Base-by-base conservation (phyloP, 345 rosid species). In the Isatis tinctoria region DNA sequence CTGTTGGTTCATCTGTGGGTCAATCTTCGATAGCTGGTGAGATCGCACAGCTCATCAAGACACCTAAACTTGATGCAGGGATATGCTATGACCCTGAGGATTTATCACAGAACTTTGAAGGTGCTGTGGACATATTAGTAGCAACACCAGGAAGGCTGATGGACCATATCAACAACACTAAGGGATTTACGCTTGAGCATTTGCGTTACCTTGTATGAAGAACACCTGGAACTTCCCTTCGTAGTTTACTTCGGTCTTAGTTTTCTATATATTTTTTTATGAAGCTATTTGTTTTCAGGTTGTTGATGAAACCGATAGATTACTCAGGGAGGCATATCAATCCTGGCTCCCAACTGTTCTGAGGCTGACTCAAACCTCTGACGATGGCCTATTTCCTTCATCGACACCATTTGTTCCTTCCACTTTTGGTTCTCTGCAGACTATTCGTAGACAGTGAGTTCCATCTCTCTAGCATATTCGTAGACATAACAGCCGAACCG, bases 111-210 rank as follows among this genome's bases (percentile, higher is more conserved):
- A 83, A 72, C 76, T 75, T 88, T 53, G 87, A 87, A 67, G 86
- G 90, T 85, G 80, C 90, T 8, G 97, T 92, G 44, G 99, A 95
- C 78, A 88, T 95, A 84, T 79, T 92, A 81, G 91, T 95, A 67
- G 97, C 99, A 54, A 95, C 97, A 58, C 99, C 97, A 4, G 99
- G 99, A 76, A 89, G 99, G 82, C 89, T 95, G n/a, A 85, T 92
- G 97, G 99, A 95, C 47, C 97, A 95, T 80, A 92, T 92, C 43
- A 88, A 84, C 78, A 78, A 79, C 75, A 95, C 99, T 6, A 84
- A 85, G 74, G 98, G 97, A 27, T 95, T 95, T 75, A 92, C 97
- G 1, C 91, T 92, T 37, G 97, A 95, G 85, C 97, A 95, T 80
- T 92, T 95, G 28, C 75, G 90, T 82, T 95, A 86, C 85, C 97